These are phyloP conservation scores for Malus hybrid DNA, from an alignment of 331 rosid genomes.

Conservation along the genomic window DNA sequence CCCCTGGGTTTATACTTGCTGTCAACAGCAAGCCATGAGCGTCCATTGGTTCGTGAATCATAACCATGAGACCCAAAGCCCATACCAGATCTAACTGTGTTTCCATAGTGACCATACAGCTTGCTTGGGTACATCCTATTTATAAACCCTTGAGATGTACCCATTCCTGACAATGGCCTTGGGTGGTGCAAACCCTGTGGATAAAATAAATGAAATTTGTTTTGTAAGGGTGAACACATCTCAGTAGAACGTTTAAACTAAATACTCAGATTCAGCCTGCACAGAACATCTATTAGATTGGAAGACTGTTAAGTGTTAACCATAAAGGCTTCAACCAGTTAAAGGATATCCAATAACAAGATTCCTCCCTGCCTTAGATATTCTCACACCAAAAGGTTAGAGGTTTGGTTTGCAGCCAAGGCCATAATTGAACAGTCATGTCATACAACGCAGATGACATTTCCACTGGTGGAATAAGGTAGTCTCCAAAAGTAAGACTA, in stretches of 20 bases:
- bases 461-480: neutral
- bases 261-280: neutral
- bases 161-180: conserved; percentile 68
- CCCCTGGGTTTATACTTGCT: conserved; percentile 68
- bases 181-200: conserved; percentile 77
- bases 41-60: conserved; percentile 58
- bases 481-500: neutral
- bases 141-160: conserved; percentile 46
- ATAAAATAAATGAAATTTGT: neutral
- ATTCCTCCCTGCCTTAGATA: neutral
- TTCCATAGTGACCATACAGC: conserved; percentile 70
- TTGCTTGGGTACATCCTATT: conserved; percentile 68
- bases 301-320: neutral
- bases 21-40: conserved; percentile 71
- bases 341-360: neutral
- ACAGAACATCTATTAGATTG: neutral
- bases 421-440: neutral
- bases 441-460: neutral
- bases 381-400: neutral
- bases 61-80: conserved; percentile 71
- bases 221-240: neutral
- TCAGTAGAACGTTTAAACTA: neutral
- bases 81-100: conserved; percentile 58
- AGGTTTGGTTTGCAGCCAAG: neutral
- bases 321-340: neutral